Conservation (phyloP, 345 rosid genomes). For the Garcia nutans region DNA sequence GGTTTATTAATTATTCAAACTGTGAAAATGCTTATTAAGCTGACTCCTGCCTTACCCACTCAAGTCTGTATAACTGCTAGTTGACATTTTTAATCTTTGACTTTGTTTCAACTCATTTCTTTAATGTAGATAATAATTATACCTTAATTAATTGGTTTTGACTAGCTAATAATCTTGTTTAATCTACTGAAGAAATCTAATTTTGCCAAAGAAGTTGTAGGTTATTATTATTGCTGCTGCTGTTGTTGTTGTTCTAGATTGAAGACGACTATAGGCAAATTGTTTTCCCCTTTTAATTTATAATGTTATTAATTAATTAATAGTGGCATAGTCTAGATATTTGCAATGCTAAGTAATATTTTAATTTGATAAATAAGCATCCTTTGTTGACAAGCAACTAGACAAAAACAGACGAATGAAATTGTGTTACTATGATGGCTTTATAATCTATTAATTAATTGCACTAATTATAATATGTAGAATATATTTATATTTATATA, state of each 20-base stretch:
- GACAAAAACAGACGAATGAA: slow-evolving; percentile 16
- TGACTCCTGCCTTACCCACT: slow-evolving; percentile 31
- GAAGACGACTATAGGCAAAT: no score
- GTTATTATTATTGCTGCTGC: background rate
- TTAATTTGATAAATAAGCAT: background rate
- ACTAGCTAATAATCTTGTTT: slow-evolving; percentile 8
- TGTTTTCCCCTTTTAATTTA: background rate
- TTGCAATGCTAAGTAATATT: slow-evolving; percentile 7
- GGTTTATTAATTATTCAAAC: slow-evolving; percentile 14
- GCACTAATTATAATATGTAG: no score
- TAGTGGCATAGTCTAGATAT: background rate
- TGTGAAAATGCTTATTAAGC: slow-evolving; percentile 20
- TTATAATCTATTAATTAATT: background rate
- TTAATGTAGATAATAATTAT: background rate
- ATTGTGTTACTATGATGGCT: slow-evolving; percentile 12
- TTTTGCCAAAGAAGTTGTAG: slow-evolving; percentile 8
- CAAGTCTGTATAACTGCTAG: background rate
- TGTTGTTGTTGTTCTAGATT: no score
- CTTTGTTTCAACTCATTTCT: background rate
- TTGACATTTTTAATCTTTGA: slow-evolving; percentile 1
- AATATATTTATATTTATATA: no score
- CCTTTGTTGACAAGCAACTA: slow-evolving; percentile 30
- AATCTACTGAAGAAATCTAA: background rate
- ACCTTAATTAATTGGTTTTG: slow-evolving; percentile 11
- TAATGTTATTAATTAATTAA: background rate